These are phyloP conservation scores for Panaeolus papilionaceus DNA, from an alignment of 768 basidiomycete genomes.

Conservation along the genomic window DNA sequence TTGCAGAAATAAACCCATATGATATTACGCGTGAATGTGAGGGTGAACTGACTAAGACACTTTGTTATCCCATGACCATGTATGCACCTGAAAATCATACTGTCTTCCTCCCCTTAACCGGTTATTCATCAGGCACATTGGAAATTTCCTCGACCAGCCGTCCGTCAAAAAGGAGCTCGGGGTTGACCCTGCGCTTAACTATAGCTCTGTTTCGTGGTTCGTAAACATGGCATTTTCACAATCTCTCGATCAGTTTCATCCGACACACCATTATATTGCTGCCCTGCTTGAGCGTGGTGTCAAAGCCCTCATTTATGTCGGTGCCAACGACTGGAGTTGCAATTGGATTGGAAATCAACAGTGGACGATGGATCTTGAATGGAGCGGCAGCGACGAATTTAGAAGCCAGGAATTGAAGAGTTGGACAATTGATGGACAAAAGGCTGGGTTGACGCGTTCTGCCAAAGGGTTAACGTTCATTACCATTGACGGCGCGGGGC, in stretches of 20 bases:
- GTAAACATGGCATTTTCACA: constrained; percentile 56
- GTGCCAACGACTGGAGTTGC: constrained; percentile 77
- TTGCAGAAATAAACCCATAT: constrained; percentile 60
- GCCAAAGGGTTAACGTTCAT: constrained; percentile 65
- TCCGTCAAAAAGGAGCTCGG: constrained; percentile 63
- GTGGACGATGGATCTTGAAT: constrained; percentile 74
- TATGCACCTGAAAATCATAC: constrained; percentile 19
- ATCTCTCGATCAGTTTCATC: constrained; percentile 49
- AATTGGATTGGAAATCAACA: constrained; percentile 78
- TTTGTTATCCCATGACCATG: constrained; percentile 65
- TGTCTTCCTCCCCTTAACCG: neutral
- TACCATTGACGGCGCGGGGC: constrained; percentile 72
- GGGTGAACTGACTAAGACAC: constrained; percentile 47
- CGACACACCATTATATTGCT: constrained; percentile 62
- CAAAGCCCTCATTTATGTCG: constrained; percentile 72
- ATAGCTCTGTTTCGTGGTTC: constrained; percentile 37
- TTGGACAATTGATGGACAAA: constrained; percentile 62
- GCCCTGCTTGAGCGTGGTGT: constrained; percentile 76
- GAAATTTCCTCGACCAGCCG: constrained; percentile 65
- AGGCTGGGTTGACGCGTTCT: constrained; percentile 43
- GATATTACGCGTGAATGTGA: constrained; percentile 71
- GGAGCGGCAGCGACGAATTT: constrained; percentile 65
- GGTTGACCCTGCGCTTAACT: constrained; percentile 56
- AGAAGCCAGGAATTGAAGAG: constrained; percentile 48
- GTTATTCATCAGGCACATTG: constrained; percentile 51